Evolutionary conservation across 78 protist species (phyloP).

Genomic region (slime mould (Dictyostelium discoideum)): DNA sequence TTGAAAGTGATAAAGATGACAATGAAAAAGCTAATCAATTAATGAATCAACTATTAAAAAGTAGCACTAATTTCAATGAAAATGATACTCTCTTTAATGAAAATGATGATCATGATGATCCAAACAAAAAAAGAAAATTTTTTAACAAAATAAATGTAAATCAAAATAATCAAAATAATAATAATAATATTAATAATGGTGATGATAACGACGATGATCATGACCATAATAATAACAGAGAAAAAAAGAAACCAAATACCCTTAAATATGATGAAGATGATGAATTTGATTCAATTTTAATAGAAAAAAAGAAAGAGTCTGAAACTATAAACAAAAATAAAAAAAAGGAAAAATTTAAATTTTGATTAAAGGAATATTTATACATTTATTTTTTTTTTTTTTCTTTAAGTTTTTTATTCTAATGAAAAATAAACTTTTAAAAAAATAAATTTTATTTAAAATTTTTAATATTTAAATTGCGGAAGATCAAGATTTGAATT

Average conservation of each 20-base stretch:
- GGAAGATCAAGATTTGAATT: too few relatives aligned
- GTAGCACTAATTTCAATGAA: neutral
- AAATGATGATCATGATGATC: neutral
- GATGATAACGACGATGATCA: neutral
- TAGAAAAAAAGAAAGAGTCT: neutral
- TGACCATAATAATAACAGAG: neutral
- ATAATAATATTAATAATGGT: neutral
- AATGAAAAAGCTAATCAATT: constrained; percentile 1
- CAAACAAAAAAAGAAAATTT: neutral
- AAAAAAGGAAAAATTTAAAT: neutral
- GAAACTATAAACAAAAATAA: neutral
- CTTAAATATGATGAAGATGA: constrained; percentile 9
- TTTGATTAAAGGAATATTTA: neutral
- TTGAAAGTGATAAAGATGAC: neutral
- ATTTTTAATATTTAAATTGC: too few relatives aligned
- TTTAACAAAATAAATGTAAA: neutral
- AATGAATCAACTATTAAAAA: neutral
- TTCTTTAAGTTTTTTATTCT: neutral
- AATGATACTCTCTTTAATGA: neutral
- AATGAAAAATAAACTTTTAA: too few relatives aligned
- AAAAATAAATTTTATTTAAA: too few relatives aligned
- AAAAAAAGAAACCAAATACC: neutral
- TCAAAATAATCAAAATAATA: neutral
- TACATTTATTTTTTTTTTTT: neutral
- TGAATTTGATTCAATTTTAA: neutral